Conservation (phyloP, 164 flowering plant species). For the Hamamelis virginiana region DNA sequence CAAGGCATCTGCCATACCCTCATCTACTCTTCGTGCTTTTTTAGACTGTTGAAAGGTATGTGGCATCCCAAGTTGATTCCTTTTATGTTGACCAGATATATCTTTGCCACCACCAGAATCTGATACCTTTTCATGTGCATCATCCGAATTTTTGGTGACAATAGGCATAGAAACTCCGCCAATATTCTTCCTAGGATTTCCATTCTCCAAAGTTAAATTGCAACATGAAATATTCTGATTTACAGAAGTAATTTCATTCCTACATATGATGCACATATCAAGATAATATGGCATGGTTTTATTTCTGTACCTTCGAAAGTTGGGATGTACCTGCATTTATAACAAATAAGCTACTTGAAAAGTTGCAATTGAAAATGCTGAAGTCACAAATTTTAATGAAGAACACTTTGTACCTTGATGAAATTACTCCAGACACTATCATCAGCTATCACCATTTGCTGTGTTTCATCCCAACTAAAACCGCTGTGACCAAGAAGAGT, state of each 20-base stretch:
- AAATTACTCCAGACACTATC: conserved; percentile 59
- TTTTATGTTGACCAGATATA: conserved; percentile 14
- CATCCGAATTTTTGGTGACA: no score
- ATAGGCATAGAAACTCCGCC: no score
- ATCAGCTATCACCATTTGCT: conserved; percentile 67
- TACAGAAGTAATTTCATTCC: conserved; percentile 27
- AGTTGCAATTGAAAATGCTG: neutral
- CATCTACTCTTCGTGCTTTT: conserved; percentile 23
- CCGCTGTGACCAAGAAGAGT: conserved; percentile 49
- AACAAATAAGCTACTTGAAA: neutral
- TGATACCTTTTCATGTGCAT: no score
- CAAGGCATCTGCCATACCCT: conserved; percentile 23
- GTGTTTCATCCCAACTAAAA: conserved; percentile 54
- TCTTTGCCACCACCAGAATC: neutral
- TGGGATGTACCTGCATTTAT: conserved; percentile 46
- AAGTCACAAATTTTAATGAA: neutral
- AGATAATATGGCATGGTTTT: conserved; percentile 55
- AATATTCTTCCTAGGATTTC: no score
- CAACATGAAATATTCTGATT: conserved; percentile 24
- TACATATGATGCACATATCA: conserved; percentile 49
- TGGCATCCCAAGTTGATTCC: conserved; percentile 17
- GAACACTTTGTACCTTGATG: conserved; percentile 42
- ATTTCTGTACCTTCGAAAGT: conserved; percentile 60
- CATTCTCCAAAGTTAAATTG: conserved; percentile 9
- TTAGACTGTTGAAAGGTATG: conserved; percentile 15